Evolutionary conservation across 2,329 filamentous ascomycete genomes (phyloP).

Genomic region (Pseudonectria foliicola): DNA sequence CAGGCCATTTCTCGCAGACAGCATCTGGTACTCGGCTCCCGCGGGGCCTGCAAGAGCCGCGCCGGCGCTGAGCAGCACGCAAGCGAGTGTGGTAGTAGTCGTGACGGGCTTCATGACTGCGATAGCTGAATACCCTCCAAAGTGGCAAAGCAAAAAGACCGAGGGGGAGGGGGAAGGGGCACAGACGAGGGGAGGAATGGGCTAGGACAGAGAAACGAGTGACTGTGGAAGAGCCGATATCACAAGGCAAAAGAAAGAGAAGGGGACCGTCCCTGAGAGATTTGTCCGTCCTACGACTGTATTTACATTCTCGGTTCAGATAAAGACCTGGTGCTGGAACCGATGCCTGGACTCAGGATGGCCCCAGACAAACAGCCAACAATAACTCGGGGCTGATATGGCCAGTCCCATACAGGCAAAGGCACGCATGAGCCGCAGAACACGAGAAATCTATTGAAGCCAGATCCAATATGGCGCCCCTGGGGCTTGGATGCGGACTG

Average conservation of each 20-base stretch:
- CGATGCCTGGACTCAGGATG: too few relatives aligned
- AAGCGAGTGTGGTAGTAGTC: conserved; percentile 7
- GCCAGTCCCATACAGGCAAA: too few relatives aligned
- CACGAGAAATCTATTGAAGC: conserved; percentile 14
- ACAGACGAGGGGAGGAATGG: too few relatives aligned
- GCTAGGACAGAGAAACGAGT: conserved; percentile 8
- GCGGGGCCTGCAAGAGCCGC: conserved; percentile 14
- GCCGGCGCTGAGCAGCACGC: conserved; percentile 12
- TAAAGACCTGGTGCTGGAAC: too few relatives aligned
- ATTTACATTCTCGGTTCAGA: conserved; percentile 15
- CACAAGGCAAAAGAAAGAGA: conserved; percentile 7
- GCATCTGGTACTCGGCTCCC: conserved; percentile 3
- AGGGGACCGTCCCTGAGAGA: neutral
- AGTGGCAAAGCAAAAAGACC: too few relatives aligned
- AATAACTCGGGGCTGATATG: too few relatives aligned
- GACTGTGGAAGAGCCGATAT: conserved; percentile 7
- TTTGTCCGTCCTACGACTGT: conserved; percentile 5
- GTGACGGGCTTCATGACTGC: conserved; percentile 13
- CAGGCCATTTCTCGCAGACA: conserved; percentile 9
- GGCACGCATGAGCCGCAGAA: conserved; percentile 4
- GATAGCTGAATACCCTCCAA: too few relatives aligned
- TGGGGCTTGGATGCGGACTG: conserved; percentile 2
- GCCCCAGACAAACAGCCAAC: too few relatives aligned
- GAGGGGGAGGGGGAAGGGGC: too few relatives aligned
- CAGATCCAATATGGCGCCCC: conserved; percentile 6